A percentile compares a stretch with the other conserved stretches of the same genome.
Evolutionary conservation across 2,329 filamentous ascomycete genomes (phyloP).

Genomic region (Colletotrichum neosansevieriae): DNA sequence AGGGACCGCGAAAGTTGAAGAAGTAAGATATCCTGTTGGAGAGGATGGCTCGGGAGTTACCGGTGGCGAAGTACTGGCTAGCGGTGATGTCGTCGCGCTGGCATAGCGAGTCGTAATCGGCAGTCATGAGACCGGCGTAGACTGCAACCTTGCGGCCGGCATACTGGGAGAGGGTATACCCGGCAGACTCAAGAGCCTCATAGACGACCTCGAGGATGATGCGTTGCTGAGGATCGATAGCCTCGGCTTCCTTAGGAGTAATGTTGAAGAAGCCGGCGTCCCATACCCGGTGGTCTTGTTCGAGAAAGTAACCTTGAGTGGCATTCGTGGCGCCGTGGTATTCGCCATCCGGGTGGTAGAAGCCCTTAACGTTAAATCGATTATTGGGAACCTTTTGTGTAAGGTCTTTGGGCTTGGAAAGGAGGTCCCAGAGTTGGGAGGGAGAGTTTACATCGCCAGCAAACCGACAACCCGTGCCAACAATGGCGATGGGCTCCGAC

Average conservation of each 20-base stretch:
- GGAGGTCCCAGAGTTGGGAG: slow-evolving; percentile 52
- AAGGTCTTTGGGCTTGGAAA: slow-evolving; percentile 48
- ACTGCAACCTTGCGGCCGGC: slow-evolving; percentile 40
- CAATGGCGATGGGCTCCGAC: slow-evolving; percentile 54
- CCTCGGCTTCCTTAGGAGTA: slow-evolving; percentile 45
- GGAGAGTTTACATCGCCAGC: slow-evolving; percentile 50
- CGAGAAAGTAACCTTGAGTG: slow-evolving; percentile 39
- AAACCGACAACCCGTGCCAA: slow-evolving; percentile 55
- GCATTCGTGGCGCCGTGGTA: slow-evolving; percentile 37
- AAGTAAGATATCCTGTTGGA: slow-evolving; percentile 57
- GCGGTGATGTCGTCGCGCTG: slow-evolving; percentile 45
- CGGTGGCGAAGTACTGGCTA: slow-evolving; percentile 49
- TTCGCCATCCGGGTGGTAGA: slow-evolving; percentile 45
- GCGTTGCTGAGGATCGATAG: slow-evolving; percentile 51
- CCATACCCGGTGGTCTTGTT: slow-evolving; percentile 48
- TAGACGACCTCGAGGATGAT: slow-evolving; percentile 51
- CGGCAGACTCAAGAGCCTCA: slow-evolving; percentile 47
- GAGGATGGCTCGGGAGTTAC: slow-evolving; percentile 50
- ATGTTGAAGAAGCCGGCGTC: slow-evolving; percentile 58
- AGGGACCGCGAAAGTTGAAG: slow-evolving; percentile 55
- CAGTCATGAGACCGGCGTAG: slow-evolving; percentile 44
- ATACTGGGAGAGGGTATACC: slow-evolving; percentile 42
- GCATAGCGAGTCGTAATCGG: slow-evolving; percentile 47
- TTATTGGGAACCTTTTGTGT: slow-evolving; percentile 40
- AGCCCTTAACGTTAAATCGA: slow-evolving; percentile 44